Evolutionary conservation across 768 basidiomycete species (phyloP).

Genomic region (Trametes coccinea): DNA sequence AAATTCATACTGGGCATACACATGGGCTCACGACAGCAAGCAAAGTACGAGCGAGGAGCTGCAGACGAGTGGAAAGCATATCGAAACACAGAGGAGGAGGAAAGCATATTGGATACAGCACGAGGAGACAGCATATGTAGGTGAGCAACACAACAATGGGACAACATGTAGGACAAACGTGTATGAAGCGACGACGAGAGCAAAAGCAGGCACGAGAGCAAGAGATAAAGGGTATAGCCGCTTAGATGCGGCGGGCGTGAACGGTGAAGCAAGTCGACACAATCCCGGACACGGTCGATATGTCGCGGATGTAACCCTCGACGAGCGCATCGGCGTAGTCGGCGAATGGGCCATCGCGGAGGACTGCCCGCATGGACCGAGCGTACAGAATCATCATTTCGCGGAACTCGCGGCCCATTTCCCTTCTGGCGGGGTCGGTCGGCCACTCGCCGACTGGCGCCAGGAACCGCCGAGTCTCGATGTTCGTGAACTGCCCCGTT

Average conservation of each 20-base stretch:
- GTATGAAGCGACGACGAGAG: background rate
- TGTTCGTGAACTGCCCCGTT: conserved; percentile 43
- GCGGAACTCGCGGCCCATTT: conserved; percentile 46
- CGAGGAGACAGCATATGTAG: background rate
- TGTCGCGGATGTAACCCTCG: conserved; percentile 46
- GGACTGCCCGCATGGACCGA: conserved; percentile 48
- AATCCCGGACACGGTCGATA: conserved; percentile 48
- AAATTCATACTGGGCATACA: background rate
- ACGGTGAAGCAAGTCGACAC: conserved; percentile 51
- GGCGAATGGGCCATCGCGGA: conserved; percentile 38
- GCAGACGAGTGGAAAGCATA: background rate
- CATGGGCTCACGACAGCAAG: background rate
- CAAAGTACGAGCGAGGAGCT: too few species aligned
- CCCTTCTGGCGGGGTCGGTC: conserved; percentile 31
- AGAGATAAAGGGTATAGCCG: background rate
- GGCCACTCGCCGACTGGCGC: conserved; percentile 65
- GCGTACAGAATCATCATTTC: conserved; percentile 44
- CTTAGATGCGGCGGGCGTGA: conserved; percentile 36
- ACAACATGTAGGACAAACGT: background rate
- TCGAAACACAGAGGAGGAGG: background rate
- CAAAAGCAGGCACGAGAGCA: background rate
- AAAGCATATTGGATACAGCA: background rate
- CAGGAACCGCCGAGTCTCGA: conserved; percentile 35
- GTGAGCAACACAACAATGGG: background rate
- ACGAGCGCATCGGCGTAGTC: conserved; percentile 39